These are phyloP conservation scores for Gonium pectorale DNA, from an alignment of 139 green algal species.

Conservation along the genomic window DNA sequence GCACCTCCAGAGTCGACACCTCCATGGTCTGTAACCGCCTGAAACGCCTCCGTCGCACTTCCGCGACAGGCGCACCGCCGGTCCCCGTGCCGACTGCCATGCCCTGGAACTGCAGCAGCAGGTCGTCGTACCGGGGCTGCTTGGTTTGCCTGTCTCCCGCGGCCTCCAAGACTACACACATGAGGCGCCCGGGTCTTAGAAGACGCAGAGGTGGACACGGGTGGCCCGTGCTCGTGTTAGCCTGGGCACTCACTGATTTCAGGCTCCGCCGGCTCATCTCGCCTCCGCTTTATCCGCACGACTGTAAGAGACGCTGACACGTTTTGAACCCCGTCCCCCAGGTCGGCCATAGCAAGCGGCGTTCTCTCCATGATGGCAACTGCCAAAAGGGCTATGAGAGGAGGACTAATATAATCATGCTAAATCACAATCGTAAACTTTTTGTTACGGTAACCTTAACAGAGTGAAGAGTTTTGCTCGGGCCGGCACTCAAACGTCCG, in stretches of 20 bases:
- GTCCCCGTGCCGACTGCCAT: background rate
- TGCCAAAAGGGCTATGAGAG: too few relatives aligned
- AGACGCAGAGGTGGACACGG: too few relatives aligned
- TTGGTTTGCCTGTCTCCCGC: background rate
- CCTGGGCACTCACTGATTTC: slow-evolving; percentile 14
- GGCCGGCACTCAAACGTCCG: too few relatives aligned
- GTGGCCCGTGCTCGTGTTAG: background rate
- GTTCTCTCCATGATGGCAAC: too few relatives aligned
- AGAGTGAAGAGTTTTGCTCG: too few relatives aligned
- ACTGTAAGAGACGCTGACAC: slow-evolving; percentile 1
- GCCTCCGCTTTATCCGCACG: slow-evolving; percentile 16
- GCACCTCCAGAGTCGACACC: slow-evolving; percentile 1
- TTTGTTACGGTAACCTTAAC: too few relatives aligned
- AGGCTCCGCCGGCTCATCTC: slow-evolving; percentile 20
- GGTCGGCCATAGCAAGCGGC: too few relatives aligned
- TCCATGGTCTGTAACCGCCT: slow-evolving; percentile 5
- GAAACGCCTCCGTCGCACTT: background rate
- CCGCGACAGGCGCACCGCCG: background rate
- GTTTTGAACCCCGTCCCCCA: too few relatives aligned
- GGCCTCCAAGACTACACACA: slow-evolving; percentile 30
- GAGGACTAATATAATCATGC: too few relatives aligned
- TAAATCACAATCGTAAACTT: too few relatives aligned
- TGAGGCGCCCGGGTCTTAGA: too few relatives aligned
- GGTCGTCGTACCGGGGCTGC: slow-evolving; percentile 19
- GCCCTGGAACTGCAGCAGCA: slow-evolving; percentile 20